Evolutionary conservation across 441 rosid genomes (phyloP).

Genomic region (Lepidium campestre): DNA sequence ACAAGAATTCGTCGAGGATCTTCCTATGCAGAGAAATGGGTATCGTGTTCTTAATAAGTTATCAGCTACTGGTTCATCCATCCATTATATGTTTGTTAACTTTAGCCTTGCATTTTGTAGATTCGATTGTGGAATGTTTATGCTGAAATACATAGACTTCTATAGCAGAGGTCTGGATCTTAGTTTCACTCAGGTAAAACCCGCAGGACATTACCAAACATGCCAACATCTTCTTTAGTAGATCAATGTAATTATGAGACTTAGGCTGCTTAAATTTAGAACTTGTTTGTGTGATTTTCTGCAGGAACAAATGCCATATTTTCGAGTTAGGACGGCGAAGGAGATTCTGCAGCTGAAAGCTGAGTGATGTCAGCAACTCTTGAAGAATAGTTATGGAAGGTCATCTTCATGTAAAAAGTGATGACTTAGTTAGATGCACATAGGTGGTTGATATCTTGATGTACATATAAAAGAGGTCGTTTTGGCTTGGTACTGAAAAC

Average conservation of each 20-base stretch:
- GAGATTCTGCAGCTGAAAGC: constrained; percentile 84
- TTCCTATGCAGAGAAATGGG: constrained; percentile 90
- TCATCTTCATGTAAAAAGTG: constrained; percentile 10
- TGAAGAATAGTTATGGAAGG: not conserved
- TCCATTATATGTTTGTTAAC: not conserved
- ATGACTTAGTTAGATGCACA: not conserved
- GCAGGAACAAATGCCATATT: constrained; percentile 86
- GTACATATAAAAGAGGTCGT: not conserved
- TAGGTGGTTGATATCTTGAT: not conserved
- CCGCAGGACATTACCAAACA: not conserved
- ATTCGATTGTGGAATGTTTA: constrained; percentile 91
- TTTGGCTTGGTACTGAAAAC: not conserved
- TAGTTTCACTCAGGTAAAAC: constrained; percentile 76
- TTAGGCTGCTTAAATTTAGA: not conserved
- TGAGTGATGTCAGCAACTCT: constrained; percentile 37
- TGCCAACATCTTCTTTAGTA: not conserved
- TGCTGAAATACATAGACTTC: constrained; percentile 88
- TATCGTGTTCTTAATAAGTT: constrained; percentile 6
- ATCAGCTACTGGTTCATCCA: not conserved
- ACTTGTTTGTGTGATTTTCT: constrained; percentile 3
- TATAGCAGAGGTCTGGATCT: constrained; percentile 78
- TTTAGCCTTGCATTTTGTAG: constrained; percentile 30
- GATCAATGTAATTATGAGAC: not conserved
- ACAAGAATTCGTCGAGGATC: constrained; percentile 67
- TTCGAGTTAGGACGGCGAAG: constrained; percentile 74